phyloP scores from a whole-genome alignment of 164 flowering plant species.

The Aristolochia fimbriata region DNA sequence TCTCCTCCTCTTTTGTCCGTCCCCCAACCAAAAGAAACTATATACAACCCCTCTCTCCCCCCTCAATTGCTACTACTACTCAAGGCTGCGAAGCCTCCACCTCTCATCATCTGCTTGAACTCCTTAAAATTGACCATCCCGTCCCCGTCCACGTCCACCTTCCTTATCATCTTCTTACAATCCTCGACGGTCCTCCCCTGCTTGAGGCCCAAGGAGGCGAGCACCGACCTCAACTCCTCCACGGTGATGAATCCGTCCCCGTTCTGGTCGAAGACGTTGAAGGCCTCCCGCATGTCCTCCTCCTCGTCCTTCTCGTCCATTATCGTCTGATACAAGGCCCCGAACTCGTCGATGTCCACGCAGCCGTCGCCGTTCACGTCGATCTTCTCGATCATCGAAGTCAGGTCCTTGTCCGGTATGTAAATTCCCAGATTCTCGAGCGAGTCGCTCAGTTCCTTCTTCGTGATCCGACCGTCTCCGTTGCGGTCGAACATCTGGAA shows the following conservation, averaged over 20 bases:
- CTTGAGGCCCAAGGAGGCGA: slow-evolving; percentile 46
- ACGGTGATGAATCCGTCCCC: slow-evolving; percentile 66
- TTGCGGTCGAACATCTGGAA: slow-evolving; percentile 67
- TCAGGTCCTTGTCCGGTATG: slow-evolving; percentile 42
- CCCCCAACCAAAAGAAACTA: too few species aligned
- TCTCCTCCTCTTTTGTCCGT: neutral
- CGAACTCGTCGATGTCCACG: slow-evolving; percentile 61
- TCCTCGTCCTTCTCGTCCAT: slow-evolving; percentile 53
- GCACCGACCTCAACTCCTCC: slow-evolving; percentile 52
- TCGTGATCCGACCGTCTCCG: slow-evolving; percentile 66
- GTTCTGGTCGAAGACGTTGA: slow-evolving; percentile 67
- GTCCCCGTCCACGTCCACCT: slow-evolving; percentile 70
- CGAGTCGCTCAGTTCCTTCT: slow-evolving; percentile 48
- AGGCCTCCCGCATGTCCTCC: slow-evolving; percentile 65
- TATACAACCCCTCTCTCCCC: neutral
- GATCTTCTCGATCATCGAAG: slow-evolving; percentile 49
- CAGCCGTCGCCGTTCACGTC: slow-evolving; percentile 62
- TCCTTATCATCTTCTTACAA: slow-evolving; percentile 57
- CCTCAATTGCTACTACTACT: slow-evolving; percentile 5
- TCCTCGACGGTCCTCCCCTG: slow-evolving; percentile 59
- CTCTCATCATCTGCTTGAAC: slow-evolving; percentile 65
- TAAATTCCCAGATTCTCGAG: slow-evolving; percentile 49
- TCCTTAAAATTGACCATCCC: slow-evolving; percentile 57
- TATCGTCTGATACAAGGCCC: slow-evolving; percentile 36
- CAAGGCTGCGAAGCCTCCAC: slow-evolving; percentile 45